Evolutionary conservation across 805 yeast species (phyloP).

Genomic region (Candida gorgasii): DNA sequence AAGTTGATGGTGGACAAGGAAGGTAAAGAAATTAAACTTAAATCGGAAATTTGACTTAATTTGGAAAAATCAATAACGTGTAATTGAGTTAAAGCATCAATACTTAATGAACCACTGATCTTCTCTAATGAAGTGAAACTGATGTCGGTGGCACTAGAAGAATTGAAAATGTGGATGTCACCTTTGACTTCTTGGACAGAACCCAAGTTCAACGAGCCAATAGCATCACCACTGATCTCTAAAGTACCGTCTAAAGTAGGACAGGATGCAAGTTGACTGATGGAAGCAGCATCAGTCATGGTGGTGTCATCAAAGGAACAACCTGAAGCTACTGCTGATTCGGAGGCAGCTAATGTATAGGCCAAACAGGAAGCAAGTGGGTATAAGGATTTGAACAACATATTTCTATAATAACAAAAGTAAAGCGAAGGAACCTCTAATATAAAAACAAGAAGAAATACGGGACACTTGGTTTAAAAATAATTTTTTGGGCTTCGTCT

Average conservation of each 20-base stretch:
- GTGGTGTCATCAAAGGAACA: conserved; percentile 42
- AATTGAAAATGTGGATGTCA: conserved; percentile 37
- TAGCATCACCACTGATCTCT: conserved; percentile 35
- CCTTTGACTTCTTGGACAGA: conserved; percentile 30
- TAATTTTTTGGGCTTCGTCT: background rate
- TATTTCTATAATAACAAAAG: conserved; percentile 1
- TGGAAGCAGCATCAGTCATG: conserved; percentile 39
- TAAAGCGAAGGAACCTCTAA: conserved; percentile 1
- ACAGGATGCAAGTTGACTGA: conserved; percentile 35
- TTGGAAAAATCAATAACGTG: conserved; percentile 34
- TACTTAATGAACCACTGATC: conserved; percentile 36
- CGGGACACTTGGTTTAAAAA: background rate
- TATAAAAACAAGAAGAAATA: background rate
- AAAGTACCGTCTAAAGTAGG: conserved; percentile 44
- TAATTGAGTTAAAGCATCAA: conserved; percentile 42
- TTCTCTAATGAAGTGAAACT: conserved; percentile 29
- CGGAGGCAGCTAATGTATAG: conserved; percentile 4
- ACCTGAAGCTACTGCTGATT: conserved; percentile 15
- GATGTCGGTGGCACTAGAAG: conserved; percentile 37
- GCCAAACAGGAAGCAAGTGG: conserved; percentile 9
- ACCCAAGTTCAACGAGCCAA: conserved; percentile 31
- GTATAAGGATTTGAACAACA: conserved; percentile 14
- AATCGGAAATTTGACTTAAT: conserved; percentile 29
- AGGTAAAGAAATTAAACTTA: conserved; percentile 42
- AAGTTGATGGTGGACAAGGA: conserved; percentile 39